Evolutionary conservation across 1,284 basidiomycete genomes (phyloP).

Genomic region (Ceratobasidium sp.): DNA sequence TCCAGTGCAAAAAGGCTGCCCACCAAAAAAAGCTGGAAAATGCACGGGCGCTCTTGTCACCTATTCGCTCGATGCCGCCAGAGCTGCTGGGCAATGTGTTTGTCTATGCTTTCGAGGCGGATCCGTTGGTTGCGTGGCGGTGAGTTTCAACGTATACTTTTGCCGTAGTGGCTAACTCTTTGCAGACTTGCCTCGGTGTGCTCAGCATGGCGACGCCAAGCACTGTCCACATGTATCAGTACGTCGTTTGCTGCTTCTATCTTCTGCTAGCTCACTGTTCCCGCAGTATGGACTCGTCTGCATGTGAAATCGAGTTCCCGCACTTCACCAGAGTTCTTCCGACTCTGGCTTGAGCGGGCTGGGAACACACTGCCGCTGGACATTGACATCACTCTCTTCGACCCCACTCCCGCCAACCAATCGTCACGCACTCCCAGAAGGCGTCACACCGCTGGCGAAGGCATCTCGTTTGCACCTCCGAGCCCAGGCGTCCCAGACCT

Average conservation of each 20-base stretch:
- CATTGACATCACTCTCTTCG: constrained; percentile 22
- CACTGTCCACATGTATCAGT: constrained; percentile 32
- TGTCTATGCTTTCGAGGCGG: constrained; percentile 27
- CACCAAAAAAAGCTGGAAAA: constrained; percentile 29
- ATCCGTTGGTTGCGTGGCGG: constrained; percentile 33
- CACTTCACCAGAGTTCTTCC: constrained; percentile 26
- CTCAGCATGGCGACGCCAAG: constrained; percentile 33
- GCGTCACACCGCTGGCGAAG: constrained; percentile 14
- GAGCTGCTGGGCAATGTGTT: constrained; percentile 32
- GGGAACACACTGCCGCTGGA: constrained; percentile 31
- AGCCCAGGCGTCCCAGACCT: constrained; percentile 32
- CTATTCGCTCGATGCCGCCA: constrained; percentile 21
- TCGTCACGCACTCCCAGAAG: constrained; percentile 4
- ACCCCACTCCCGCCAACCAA: constrained; percentile 21
- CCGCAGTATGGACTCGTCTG: constrained; percentile 27
- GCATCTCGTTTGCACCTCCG: constrained; percentile 27
- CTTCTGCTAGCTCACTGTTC: constrained; percentile 1
- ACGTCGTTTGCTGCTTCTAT: constrained; percentile 9
- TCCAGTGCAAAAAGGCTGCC: constrained; percentile 8
- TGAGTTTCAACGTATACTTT: neutral
- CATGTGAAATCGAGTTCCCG: constrained; percentile 23
- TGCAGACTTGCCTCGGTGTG: constrained; percentile 17
- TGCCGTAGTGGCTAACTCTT: neutral
- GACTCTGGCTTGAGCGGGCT: constrained; percentile 33
- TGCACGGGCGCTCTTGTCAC: constrained; percentile 29